Base-by-base conservation (phyloP, 768 basidiomycete species). In the Boletus pseudopeckii region DNA sequence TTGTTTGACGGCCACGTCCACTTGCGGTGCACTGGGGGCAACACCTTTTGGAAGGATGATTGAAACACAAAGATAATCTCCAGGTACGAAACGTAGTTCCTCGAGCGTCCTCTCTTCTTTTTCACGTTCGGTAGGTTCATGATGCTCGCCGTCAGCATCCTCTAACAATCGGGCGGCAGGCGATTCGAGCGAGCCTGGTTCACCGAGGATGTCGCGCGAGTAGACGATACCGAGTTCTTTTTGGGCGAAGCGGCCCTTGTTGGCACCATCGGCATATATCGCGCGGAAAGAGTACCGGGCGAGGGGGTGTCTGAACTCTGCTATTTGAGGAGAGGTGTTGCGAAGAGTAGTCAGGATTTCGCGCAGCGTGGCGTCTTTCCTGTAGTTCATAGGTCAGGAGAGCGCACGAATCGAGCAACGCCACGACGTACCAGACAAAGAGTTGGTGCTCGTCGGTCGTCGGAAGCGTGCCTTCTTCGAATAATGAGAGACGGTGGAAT, bases 211-310 rank as follows among this genome's bases (percentile, higher is more conserved):
- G 71, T 92, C 91, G 57, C 90, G 84, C 41, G 89, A 88, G 69
- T 89, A 88, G 37, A 92, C 85, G 62, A 80, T 80, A 26, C 90
- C 90, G 40, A 92, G 80, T 40, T 92, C 90, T 72, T 91, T 91
- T 66, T 82, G 80, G 0, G 83, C 74, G 58, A 85, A 88, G 15
- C 82, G 80, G 6, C 89, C 90, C 58, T 85, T 83, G 68, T 81
- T 82, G 7, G 80, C 77, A 9, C 83, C 75, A 66, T 91, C 90
- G 5, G 87, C 88, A 57, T 86, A 91, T 45, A 92, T 81, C 9
- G 88, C 82, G 37, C 86, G 81, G 77, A 92, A 92, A 8, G 83
- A 81, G 71, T 88, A 92, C 22, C 88, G 83, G 0, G 88, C 89
- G 34, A 90, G 83, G 5, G 90, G 88, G 66, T 92, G 89, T 47